These are phyloP conservation scores for Lecanosticta acicola DNA, from an alignment of 2,329 filamentous ascomycete species.

Conservation along the genomic window DNA sequence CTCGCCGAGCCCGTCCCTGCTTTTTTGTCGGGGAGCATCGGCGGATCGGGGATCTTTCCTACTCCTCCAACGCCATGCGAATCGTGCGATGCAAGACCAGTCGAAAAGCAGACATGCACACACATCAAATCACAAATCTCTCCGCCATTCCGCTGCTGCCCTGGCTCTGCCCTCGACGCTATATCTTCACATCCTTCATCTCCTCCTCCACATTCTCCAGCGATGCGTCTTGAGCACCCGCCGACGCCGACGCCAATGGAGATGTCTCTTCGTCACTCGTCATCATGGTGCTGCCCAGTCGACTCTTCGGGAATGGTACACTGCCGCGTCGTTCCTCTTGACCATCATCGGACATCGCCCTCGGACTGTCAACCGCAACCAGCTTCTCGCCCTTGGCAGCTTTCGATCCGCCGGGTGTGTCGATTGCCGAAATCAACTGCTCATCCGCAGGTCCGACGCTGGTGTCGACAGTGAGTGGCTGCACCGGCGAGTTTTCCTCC, in stretches of 20 bases:
- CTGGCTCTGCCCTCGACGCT: not conserved
- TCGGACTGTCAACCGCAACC: constrained; percentile 30
- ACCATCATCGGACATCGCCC: constrained; percentile 26
- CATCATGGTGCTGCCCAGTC: constrained; percentile 20
- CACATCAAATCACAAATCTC: not conserved
- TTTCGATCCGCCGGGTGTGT: constrained; percentile 19
- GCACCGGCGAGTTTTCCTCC: constrained; percentile 51
- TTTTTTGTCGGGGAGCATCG: not conserved
- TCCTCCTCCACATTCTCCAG: constrained; percentile 29
- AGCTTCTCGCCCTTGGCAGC: constrained; percentile 14
- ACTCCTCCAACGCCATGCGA: constrained; percentile 11
- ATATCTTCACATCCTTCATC: constrained; percentile 47
- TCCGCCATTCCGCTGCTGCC: constrained; percentile 5
- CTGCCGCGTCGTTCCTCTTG: constrained; percentile 15
- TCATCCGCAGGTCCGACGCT: constrained; percentile 23
- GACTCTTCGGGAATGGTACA: constrained; percentile 15
- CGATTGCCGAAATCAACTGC: constrained; percentile 35
- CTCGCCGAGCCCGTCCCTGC: too few relatives aligned
- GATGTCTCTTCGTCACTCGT: constrained; percentile 19
- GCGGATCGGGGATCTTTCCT: constrained; percentile 2
- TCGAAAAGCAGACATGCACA: constrained; percentile 1
- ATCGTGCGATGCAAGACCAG: constrained; percentile 2
- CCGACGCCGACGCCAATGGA: constrained; percentile 12
- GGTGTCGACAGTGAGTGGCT: constrained; percentile 35
- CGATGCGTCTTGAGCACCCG: constrained; percentile 11